Conservation (phyloP, 2,329 filamentous ascomycete species). For the Myriosclerotinia curreyana region DNA sequence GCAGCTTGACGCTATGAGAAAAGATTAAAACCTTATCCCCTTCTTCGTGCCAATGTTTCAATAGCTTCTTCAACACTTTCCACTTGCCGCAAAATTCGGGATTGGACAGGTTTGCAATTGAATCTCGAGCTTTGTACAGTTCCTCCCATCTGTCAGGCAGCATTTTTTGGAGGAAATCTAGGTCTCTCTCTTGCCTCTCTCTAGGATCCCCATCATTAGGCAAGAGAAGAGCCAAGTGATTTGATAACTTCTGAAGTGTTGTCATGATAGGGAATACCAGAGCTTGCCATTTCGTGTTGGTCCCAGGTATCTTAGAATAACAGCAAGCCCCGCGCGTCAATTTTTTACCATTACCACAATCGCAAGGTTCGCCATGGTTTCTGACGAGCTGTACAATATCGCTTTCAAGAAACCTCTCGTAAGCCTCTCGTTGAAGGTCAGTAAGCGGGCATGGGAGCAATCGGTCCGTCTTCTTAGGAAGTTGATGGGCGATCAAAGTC, state of each 20-base stretch:
- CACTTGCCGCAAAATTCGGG: slow-evolving; percentile 96
- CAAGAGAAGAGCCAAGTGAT: slow-evolving; percentile 86
- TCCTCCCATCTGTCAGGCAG: slow-evolving; percentile 72
- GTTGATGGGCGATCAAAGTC: slow-evolving; percentile 81
- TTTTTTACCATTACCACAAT: slow-evolving; percentile 65
- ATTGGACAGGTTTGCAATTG: slow-evolving; percentile 76
- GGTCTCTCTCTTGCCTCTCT: slow-evolving; percentile 75
- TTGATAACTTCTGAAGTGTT: slow-evolving; percentile 81
- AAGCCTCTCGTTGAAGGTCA: slow-evolving; percentile 74
- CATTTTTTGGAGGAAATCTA: slow-evolving; percentile 69
- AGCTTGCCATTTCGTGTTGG: slow-evolving; percentile 49
- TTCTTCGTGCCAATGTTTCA: slow-evolving; percentile 85
- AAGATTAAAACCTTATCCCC: slow-evolving; percentile 96
- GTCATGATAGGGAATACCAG: slow-evolving; percentile 83
- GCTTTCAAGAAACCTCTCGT: slow-evolving; percentile 75
- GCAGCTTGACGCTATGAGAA: slow-evolving; percentile 81
- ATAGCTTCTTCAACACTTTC: slow-evolving; percentile 81
- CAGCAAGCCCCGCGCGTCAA: slow-evolving; percentile 74
- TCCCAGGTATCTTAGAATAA: slow-evolving; percentile 51
- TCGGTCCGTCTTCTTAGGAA: slow-evolving; percentile 90
- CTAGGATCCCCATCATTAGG: slow-evolving; percentile 60
- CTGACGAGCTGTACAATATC: slow-evolving; percentile 68
- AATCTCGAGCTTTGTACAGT: slow-evolving; percentile 72
- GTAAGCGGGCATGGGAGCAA: slow-evolving; percentile 95
- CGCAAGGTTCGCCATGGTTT: slow-evolving; percentile 63